Evolutionary conservation across 2,329 filamentous ascomycete species (phyloP), one percentile per base, ranked within the genome.

Genomic region (Talaromyces atroroseus): DNA sequence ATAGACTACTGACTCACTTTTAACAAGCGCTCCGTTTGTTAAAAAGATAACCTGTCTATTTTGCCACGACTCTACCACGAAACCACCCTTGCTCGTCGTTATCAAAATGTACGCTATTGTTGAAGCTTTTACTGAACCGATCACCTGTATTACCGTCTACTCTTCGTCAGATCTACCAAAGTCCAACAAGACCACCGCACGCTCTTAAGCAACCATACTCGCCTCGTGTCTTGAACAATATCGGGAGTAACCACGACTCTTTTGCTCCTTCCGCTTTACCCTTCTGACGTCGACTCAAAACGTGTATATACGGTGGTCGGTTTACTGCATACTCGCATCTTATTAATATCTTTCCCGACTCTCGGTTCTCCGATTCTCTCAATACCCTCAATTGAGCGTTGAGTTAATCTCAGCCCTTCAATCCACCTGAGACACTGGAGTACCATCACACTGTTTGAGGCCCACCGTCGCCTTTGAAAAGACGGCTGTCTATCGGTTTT

Each of bases 41-140:
- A 60, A 62, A n/a, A 65, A 44, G 64, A 64, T 66, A 62, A 57
- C 65, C 63, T 66, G 63, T 62, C 62, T 61, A 61, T 59, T 61
- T 64, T 62, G 60, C 62, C 62, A 63, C 63, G 66, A 62, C 61
- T 63, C 62, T 64, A 58, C 63, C 45, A 58, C 54, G 56, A 47
- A 5, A 29, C 57, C 56, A 53, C 58, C 38, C 44, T 16, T 54
- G 56, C 58, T 57, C 52, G 59, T 44, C 61, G 40, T 47, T 36
- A 62, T 64, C 71, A 74, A 73, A 66, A 74, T 74, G 71, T 73
- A 73, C 68, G 61, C 58, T 72, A 66, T 66, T 71, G 67, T 56
- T 57, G 64, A 59, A 49, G 60, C 60, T 58, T 63, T 64, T 60
- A 59, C 61, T 61, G 64, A 65, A 65, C 71, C 70, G 70, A 70